Evolutionary conservation across 1,284 basidiomycete species (phyloP).

Genomic region (Tilletia walkeri): DNA sequence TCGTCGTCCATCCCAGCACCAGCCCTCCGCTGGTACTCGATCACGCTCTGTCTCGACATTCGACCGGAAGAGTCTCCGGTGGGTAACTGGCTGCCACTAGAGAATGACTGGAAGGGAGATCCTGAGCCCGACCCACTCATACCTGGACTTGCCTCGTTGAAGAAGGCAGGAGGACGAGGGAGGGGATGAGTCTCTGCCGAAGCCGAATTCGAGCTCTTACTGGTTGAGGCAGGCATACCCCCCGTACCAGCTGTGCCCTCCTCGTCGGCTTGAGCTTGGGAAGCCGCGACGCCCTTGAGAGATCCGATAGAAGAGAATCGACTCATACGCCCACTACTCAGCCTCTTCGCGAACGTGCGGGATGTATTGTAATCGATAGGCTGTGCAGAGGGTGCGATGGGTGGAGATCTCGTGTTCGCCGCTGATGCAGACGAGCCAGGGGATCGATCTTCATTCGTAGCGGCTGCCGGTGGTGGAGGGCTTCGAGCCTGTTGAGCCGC

Average conservation of each 20-base stretch:
- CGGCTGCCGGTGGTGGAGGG: neutral
- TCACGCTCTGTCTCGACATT: neutral
- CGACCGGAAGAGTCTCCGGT: neutral
- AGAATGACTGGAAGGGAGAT: too few species aligned
- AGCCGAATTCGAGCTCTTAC: neutral
- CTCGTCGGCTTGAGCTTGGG: too few species aligned
- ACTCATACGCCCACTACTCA: neutral
- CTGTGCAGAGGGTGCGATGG: neutral
- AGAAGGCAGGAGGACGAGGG: neutral
- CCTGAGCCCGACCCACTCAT: too few species aligned
- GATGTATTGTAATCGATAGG: neutral
- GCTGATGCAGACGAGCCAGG: neutral
- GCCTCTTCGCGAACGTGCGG: neutral
- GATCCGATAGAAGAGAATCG: slow-evolving; percentile 7
- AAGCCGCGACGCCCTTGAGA: neutral
- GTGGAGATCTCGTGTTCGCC: neutral
- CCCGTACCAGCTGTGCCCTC: too few species aligned
- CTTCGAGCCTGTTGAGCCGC: neutral
- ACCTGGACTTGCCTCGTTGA: neutral
- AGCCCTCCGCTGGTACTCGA: slow-evolving; percentile 1
- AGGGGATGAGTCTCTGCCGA: neutral
- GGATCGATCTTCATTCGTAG: neutral
- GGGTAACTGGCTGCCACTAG: too few species aligned
- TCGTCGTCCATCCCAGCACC: neutral
- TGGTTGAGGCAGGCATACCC: neutral